Evolutionary conservation across 495 filamentous ascomycete genomes (phyloP), one percentile per base, ranked within the genome.

Genomic region (Aspergillus avenaceus): DNA sequence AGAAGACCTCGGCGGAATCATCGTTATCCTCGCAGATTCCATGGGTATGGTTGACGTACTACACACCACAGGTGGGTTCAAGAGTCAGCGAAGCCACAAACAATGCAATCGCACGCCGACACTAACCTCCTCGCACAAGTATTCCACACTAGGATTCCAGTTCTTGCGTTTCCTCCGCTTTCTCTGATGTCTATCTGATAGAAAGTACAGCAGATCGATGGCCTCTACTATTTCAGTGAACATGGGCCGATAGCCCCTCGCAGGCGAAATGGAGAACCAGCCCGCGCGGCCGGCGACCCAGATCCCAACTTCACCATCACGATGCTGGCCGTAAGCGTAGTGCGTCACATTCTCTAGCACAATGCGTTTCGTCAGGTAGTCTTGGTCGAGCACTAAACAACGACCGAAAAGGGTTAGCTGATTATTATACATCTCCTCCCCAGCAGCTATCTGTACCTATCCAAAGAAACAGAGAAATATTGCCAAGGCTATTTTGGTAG

Each of bases 251-350:
- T 88, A 95, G 2, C 70, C 62, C 38, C 72, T 70, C 41, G 82
- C 74, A 1, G 89, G 84, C 19, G 71, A 66, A 22, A 93, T 80
- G 61, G 84, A 78, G 65, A 83, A 92, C 87, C 88, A 92, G 47
- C 87, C 89, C n/a, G 85, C 81, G 50, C 74, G 66, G 41, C 89
- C 88, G 27, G 82, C 80, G 25, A 87, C 86, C 89, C 89, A 95
- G 41, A 91, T 66, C 27, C 79, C 75, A 28, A 83, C 72, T 18
- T 74, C 76, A 6, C 80, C 75, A 55, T 84, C 76, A 9, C 75
- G 74, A 41, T 76, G 80, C 41, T 85, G 77, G 16, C 85, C 86
- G 59, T 88, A 87, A 0, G 88, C 83, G 66, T 84, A 95, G 8
- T 76, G 70, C 8, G 72, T 73, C 0, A 87, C 83, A 40, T 79